Percentiles rank a stretch among this genome's conserved stretches.
Evolutionary conservation across 2,329 filamentous ascomycete species (phyloP).

Genomic region (Apiospora hydei): DNA sequence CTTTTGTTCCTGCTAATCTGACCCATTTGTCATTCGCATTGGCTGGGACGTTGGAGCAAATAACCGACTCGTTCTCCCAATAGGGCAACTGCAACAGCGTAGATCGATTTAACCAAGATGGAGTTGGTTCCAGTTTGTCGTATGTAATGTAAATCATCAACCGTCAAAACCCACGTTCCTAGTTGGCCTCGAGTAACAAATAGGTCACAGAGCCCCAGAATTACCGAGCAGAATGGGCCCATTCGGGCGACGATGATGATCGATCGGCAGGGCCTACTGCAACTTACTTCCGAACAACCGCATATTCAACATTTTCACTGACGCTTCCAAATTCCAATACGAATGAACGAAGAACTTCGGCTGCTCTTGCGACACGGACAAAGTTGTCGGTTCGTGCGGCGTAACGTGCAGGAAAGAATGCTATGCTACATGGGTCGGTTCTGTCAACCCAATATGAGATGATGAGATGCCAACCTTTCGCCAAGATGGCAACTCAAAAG

Average conservation of each 20-base stretch:
- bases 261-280: not conserved
- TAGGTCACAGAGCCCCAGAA: not conserved
- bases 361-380: not conserved
- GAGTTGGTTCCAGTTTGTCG: not conserved
- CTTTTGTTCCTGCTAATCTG: not conserved
- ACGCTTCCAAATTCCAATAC: too few species aligned
- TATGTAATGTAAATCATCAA: not conserved
- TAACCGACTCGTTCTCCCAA: constrained; percentile 2
- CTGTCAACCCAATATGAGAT: too few species aligned
- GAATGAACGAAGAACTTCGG: not conserved
- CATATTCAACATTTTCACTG: not conserved
- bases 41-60: not conserved
- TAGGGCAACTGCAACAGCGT: constrained; percentile 9
- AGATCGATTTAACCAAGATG: not conserved
- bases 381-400: not conserved
- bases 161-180: not conserved
- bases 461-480: not conserved
- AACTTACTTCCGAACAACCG: not conserved
- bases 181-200: constrained; percentile 1
- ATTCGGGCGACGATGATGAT: not conserved
- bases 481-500: not conserved
- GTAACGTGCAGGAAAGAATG: not conserved
- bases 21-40: not conserved
- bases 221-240: not conserved
- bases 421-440: not conserved